Base-by-base conservation (phyloP, 306 rosid genomes). In the Acacia acuminata region DNA sequence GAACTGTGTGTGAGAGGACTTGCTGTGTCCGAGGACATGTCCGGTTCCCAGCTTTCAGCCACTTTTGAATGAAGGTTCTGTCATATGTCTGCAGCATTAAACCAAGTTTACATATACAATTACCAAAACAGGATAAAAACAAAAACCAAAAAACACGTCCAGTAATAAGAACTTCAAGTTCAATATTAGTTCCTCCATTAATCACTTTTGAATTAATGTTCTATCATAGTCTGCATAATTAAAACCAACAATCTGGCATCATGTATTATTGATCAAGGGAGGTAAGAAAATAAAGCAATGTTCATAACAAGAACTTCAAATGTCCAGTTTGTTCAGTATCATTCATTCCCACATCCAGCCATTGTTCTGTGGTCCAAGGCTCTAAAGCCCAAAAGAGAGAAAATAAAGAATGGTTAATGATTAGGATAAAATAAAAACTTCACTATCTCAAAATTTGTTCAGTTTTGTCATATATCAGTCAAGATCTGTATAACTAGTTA, bases 21-120 rank as follows among this genome's bases (percentile, higher is more conserved):
- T 93, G 95, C 32, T 90, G 92, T 2, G 96, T 93, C 48, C 47
- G 85, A 77, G 97, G 98, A 67, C 98, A 95, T 22, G 90, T 89
- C 84, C 90, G 77, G 82, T 92, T 95, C 53, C 99, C 98, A 53
- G 92, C 87, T 77, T 82, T 90, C 27, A 95, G 79, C 98, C 91
- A 91, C 65, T 90, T 89, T 70, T 95, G 86, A 79, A 95, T 90
- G 87, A 79, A 91, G 7, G 92, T 83, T 80, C 94, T 89, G 68
- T 95, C 99, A 82, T 89, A 92, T 58, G 98, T 93, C 99, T 95
- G 88, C 88, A 82, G 55, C 53, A 82, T 75, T 79, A 42, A 71
- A 27, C 38, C 36, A 11, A 63, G 38, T 10, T 63, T 4, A 63
- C 38, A 27, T 13, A 25, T 63, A 27, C 19, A 12, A 13, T 63